Base-by-base conservation (phyloP, 1,284 basidiomycete genomes). In the Marasmius sp. region DNA sequence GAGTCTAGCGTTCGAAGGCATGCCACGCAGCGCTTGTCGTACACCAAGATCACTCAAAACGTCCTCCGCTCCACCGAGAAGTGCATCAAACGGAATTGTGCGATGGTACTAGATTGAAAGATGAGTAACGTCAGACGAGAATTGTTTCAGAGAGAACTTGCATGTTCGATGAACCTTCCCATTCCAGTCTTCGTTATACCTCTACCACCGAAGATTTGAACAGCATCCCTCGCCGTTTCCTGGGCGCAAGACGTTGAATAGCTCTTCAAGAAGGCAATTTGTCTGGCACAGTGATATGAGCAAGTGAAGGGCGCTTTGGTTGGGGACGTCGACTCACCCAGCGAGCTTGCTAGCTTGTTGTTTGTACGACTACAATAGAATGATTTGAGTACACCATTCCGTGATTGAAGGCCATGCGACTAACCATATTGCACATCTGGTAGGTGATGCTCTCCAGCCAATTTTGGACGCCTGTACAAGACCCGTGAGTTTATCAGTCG, bases 361-460 rank as follows among this genome's bases (percentile, higher is more conserved):
- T 66, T 82, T 84, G 68, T 86, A 86, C 33, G 80, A 79, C 84
- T 77, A 60, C 70, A 60, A n/a, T 18, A 36, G 11, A 51, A 6
- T 54, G 7, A 2, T 2, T 36, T 67, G 18, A 68, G 57, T 56
- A 47, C 38, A 8, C n/a, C n/a, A 43, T 18, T 34, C 53, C 16
- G n/a, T 45, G 14, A 43, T 34, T 36, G 9, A 18, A 12, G 51
- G 34, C 37, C 59, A 53, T 47, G 16, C 20, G 34, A 59, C 72
- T 57, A 20, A 85, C 85, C 93, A 95, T 95, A 69, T 95, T 88
- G 72, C 85, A 88, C 95, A 97, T 97, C 76, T 97, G 95, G 74
- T 90, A 88, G 0, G 94, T 96, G 65, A 97, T 79, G 70, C 86
- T 91, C 78, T 98, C 95, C 33, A 97, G 78, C 94, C 94, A 97